phyloP scores from a whole-genome alignment of 2,329 filamentous ascomycete species.

The Trichoderma sp. region DNA sequence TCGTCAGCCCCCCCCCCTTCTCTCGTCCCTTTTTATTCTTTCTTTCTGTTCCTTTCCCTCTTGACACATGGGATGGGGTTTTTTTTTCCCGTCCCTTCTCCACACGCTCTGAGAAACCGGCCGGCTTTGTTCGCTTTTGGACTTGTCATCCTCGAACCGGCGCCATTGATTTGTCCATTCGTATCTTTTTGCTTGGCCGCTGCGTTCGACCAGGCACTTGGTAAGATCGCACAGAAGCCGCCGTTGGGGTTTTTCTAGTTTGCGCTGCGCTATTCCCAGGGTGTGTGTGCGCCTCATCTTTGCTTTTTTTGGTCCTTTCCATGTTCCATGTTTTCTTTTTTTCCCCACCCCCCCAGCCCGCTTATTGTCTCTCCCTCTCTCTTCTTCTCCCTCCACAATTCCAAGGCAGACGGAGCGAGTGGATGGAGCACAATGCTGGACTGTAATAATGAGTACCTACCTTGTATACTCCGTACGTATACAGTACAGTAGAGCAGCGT shows the following conservation, averaged over 20 bases:
- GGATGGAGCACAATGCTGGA: no score
- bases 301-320: not conserved
- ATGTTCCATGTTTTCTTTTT: not conserved
- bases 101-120: not conserved
- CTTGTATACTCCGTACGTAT: no score
- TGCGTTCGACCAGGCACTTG: not conserved
- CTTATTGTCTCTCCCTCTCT: not conserved
- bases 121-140: not conserved
- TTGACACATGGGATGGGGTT: conserved; percentile 17
- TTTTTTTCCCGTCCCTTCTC: not conserved
- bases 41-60: no score
- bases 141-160: not conserved
- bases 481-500: not conserved
- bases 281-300: not conserved
- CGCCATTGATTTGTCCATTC: conserved; percentile 1
- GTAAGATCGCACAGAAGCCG: not conserved
- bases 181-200: not conserved
- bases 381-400: no score
- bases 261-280: not conserved
- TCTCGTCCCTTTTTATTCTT: not conserved
- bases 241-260: not conserved
- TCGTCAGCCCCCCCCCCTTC: conserved; percentile 5
- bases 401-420: no score
- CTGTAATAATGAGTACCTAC: no score
- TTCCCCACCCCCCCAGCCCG: not conserved